These are phyloP conservation scores for Jatropha curcas DNA, from an alignment of 345 rosid species.

Conservation along the genomic window DNA sequence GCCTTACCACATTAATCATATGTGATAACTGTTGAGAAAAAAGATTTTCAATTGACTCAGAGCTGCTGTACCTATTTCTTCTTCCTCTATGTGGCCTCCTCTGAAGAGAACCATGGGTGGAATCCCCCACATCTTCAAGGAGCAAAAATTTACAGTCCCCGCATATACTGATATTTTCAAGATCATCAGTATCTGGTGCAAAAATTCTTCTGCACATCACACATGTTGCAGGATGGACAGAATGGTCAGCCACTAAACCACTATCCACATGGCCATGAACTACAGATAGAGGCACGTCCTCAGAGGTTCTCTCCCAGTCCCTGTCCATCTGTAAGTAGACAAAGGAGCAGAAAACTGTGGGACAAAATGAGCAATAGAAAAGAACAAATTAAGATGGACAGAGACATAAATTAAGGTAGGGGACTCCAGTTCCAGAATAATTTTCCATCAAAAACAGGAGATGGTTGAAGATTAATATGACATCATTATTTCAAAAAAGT, in stretches of 20 bases:
- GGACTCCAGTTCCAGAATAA: background rate
- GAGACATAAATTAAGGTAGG: background rate
- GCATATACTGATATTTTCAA: constrained; percentile 49
- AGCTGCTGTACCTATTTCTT: constrained; percentile 56
- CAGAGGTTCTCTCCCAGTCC: constrained; percentile 24
- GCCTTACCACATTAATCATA: constrained; percentile 53
- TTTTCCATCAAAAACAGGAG: background rate
- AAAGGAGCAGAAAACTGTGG: background rate
- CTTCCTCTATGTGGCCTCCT: constrained; percentile 45
- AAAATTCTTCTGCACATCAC: constrained; percentile 54
- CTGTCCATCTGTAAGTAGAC: constrained; percentile 42
- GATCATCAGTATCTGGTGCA: constrained; percentile 50
- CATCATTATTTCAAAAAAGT: background rate
- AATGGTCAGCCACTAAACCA: constrained; percentile 29
- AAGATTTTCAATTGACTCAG: constrained; percentile 58
- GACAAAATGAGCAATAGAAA: background rate
- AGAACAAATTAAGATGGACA: background rate
- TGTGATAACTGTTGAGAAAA: constrained; percentile 60
- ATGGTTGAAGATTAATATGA: background rate
- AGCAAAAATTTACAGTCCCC: constrained; percentile 80
- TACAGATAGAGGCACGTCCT: constrained; percentile 7
- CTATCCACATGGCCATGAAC: constrained; percentile 20
- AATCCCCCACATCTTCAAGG: constrained; percentile 63
- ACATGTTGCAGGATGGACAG: constrained; percentile 46
- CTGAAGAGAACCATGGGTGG: constrained; percentile 38